A percentile compares a stretch with the other conserved stretches of the same genome.
These are phyloP conservation scores for Melastoma candidum DNA, from an alignment of 441 rosid species.

Conservation along the genomic window DNA sequence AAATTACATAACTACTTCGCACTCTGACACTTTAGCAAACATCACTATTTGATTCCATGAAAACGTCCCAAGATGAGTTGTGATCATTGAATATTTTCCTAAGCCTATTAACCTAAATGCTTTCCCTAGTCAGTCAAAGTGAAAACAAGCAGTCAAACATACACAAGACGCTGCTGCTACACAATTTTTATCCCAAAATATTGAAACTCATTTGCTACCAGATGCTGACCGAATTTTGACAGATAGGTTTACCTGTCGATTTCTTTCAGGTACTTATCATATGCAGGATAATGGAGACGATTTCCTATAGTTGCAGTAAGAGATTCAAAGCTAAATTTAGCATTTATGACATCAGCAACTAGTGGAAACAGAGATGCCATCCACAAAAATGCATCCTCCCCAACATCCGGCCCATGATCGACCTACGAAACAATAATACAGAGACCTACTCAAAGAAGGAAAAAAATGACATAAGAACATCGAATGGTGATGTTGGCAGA, in stretches of 20 bases:
- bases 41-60: too few species aligned
- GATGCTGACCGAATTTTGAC: not conserved
- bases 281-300: constrained; percentile 73
- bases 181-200: too few species aligned
- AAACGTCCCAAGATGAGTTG: too few species aligned
- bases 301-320: constrained; percentile 62
- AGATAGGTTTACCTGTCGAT: constrained; percentile 44
- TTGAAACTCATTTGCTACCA: too few species aligned
- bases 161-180: too few species aligned
- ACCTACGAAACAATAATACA: constrained; percentile 32
- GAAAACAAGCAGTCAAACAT: too few species aligned
- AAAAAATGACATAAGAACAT: not conserved
- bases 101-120: too few species aligned
- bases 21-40: too few species aligned
- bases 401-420: constrained; percentile 59
- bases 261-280: constrained; percentile 68
- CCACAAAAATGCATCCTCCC: constrained; percentile 85
- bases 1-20: too few species aligned
- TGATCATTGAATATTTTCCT: too few species aligned
- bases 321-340: constrained; percentile 80
- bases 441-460: not conserved
- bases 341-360: constrained; percentile 56
- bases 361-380: constrained; percentile 62
- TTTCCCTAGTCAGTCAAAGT: too few species aligned
- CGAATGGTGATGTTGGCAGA: not conserved